A percentile compares a stretch with the other conserved stretches of the same genome.
phyloP scores from a whole-genome alignment of 2,329 filamentous ascomycete species.

The Aspergillus bombycis region DNA sequence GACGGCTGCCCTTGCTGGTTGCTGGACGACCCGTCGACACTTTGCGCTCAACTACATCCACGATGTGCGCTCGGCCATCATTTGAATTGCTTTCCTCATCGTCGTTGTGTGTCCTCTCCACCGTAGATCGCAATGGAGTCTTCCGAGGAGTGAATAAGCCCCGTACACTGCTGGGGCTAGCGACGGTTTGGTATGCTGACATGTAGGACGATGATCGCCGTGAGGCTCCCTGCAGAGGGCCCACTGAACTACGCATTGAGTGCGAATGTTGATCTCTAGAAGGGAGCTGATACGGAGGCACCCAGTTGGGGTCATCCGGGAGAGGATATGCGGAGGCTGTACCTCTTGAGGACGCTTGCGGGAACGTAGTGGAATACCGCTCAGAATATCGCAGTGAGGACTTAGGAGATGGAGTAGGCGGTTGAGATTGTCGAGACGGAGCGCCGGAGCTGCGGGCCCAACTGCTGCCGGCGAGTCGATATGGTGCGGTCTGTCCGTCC shows the following conservation, averaged over 20 bases:
- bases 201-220: conserved; percentile 27
- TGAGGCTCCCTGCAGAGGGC: conserved; percentile 35
- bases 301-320: conserved; percentile 54
- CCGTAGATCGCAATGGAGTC: conserved; percentile 22
- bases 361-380: conserved; percentile 39
- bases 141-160: conserved; percentile 18
- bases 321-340: conserved; percentile 43
- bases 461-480: conserved; percentile 32
- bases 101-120: conserved; percentile 22
- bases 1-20: conserved; percentile 25
- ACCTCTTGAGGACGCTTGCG: conserved; percentile 43
- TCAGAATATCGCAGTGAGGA: conserved; percentile 37
- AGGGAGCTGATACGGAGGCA: conserved; percentile 39
- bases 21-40: conserved; percentile 24
- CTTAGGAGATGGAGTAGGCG: conserved; percentile 29
- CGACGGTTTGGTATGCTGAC: conserved; percentile 24
- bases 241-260: conserved; percentile 33
- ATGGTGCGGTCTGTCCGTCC: conserved; percentile 30
- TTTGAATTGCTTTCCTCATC: conserved; percentile 24
- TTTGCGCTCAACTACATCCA: conserved; percentile 34
- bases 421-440: conserved; percentile 11
- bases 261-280: conserved; percentile 37
- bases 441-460: conserved; percentile 52
- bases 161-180: conserved; percentile 18
- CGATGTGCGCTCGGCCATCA: conserved; percentile 37